phyloP scores from a whole-genome alignment of 768 basidiomycete genomes.

The Mycena belliarum region DNA sequence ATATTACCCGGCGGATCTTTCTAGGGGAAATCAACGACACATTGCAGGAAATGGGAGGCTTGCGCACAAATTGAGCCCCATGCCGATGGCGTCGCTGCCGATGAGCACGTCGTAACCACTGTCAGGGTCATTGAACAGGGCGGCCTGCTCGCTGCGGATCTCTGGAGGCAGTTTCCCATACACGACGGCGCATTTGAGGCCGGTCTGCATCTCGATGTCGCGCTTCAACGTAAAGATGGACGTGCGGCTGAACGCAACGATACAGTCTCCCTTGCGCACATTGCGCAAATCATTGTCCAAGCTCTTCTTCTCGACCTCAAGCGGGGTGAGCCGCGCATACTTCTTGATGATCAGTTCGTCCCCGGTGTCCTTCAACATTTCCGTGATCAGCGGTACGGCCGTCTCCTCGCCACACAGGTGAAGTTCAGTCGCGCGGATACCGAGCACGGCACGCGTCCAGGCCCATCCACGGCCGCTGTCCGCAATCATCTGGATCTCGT shows the following conservation, averaged over 20 bases:
- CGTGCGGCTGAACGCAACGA: constrained; percentile 81
- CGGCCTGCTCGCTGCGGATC: constrained; percentile 87
- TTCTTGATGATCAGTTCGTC: constrained; percentile 79
- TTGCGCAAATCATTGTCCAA: constrained; percentile 60
- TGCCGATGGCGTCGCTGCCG: constrained; percentile 93
- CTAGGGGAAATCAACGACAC: constrained; percentile 41
- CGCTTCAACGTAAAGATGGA: constrained; percentile 78
- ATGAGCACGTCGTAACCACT: constrained; percentile 89
- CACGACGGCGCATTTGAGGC: constrained; percentile 84
- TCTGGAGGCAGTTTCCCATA: constrained; percentile 94
- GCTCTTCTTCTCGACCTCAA: constrained; percentile 66
- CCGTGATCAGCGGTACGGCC: constrained; percentile 76
- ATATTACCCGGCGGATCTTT: constrained; percentile 88
- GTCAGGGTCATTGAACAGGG: constrained; percentile 82
- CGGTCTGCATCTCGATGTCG: constrained; percentile 68
- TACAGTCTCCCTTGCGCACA: constrained; percentile 82
- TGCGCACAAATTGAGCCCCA: constrained; percentile 94
- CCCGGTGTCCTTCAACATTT: constrained; percentile 71
- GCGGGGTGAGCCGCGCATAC: constrained; percentile 88
- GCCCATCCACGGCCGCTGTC: constrained; percentile 75
- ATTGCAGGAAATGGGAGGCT: neutral
- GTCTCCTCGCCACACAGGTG: constrained; percentile 97
- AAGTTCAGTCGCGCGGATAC: constrained; percentile 73
- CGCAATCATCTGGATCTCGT: constrained; percentile 95
- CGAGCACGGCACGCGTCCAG: constrained; percentile 85